These are phyloP conservation scores for Lachnellula suecica DNA, from an alignment of 2,329 filamentous ascomycete genomes.

Conservation along the genomic window DNA sequence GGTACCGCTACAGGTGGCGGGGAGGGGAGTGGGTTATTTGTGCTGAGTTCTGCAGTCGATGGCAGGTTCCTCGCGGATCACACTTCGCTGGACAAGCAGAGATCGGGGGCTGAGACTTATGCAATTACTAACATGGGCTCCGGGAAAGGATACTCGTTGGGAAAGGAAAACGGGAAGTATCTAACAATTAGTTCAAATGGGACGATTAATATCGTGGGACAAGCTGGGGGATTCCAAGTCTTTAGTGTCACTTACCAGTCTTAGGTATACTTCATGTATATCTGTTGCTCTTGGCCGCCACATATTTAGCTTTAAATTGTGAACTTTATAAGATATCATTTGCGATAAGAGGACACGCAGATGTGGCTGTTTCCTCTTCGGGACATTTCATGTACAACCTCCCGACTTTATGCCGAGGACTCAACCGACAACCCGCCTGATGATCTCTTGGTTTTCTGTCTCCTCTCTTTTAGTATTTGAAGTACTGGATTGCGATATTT, in stretches of 20 bases:
- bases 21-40: constrained; percentile 32
- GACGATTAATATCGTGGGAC: neutral
- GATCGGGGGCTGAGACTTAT: constrained; percentile 3
- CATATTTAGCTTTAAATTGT: neutral
- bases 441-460: no score
- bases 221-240: neutral
- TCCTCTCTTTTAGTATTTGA: no score
- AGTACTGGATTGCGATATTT: no score
- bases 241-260: neutral
- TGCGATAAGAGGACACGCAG: no score
- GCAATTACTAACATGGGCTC: neutral
- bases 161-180: constrained; percentile 3
- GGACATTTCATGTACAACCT: no score
- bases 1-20: constrained; percentile 34
- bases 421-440: no score
- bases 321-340: no score
- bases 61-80: constrained; percentile 33
- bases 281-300: neutral
- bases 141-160: constrained; percentile 4
- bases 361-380: no score
- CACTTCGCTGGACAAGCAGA: neutral
- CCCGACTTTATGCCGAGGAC: no score
- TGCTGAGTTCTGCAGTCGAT: constrained; percentile 39
- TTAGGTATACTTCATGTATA: neutral
- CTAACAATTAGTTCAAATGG: neutral